A percentile compares a stretch with the other conserved stretches of the same genome.
These are phyloP conservation scores for Gillenia trifoliata DNA, from an alignment of 306 rosid genomes.

Conservation along the genomic window DNA sequence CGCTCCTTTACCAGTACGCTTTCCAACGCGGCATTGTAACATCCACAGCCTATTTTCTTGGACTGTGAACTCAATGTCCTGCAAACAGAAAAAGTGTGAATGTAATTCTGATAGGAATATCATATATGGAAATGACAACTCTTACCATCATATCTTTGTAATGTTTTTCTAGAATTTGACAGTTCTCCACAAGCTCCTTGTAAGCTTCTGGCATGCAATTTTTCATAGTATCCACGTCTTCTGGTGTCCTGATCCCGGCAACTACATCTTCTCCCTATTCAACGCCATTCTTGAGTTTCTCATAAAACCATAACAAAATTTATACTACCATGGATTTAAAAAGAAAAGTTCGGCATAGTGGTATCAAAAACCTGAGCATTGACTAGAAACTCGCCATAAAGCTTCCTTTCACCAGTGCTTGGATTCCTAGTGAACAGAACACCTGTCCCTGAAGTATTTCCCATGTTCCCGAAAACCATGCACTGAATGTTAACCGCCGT, in stretches of 20 bases:
- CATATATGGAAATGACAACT: not conserved
- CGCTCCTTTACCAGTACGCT: constrained; percentile 93
- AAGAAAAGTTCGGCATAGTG: not conserved
- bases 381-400: constrained; percentile 88
- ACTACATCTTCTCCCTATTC: constrained; percentile 96
- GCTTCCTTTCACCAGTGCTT: constrained; percentile 93
- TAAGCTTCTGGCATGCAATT: constrained; percentile 88
- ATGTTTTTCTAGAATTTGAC: constrained; percentile 83
- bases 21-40: constrained; percentile 93
- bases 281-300: constrained; percentile 17
- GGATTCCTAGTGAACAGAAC: constrained; percentile 97
- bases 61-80: constrained; percentile 99
- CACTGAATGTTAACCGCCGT: constrained; percentile 93
- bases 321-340: not conserved
- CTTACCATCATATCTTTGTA: constrained; percentile 98
- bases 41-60: constrained; percentile 95
- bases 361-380: constrained; percentile 79
- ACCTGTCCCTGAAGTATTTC: constrained; percentile 92
- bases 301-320: not conserved
- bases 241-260: constrained; percentile 96
- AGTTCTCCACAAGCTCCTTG: constrained; percentile 83
- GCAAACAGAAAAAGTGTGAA: not conserved
- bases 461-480: constrained; percentile 98
- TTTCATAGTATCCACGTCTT: constrained; percentile 77
- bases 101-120: not conserved